phyloP scores from a whole-genome alignment of 345 rosid species.

The Lepidium africanum region DNA sequence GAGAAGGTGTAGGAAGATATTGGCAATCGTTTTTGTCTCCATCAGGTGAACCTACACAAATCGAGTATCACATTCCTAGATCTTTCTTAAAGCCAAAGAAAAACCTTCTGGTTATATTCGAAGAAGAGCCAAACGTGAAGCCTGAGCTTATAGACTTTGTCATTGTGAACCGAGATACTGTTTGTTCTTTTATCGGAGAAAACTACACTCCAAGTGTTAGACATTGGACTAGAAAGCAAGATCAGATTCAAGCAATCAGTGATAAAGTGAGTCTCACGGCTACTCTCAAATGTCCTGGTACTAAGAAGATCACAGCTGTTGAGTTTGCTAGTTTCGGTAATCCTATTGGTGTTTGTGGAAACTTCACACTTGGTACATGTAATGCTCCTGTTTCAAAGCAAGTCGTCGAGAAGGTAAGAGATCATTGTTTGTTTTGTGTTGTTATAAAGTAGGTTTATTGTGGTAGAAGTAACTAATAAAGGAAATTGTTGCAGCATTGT shows the following conservation, averaged over 20 bases:
- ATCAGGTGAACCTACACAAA: constrained; percentile 54
- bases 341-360: constrained; percentile 66
- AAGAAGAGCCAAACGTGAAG: constrained; percentile 51
- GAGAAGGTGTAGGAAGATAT: constrained; percentile 73
- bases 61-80: constrained; percentile 86
- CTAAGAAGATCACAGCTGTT: constrained; percentile 42
- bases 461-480: not conserved
- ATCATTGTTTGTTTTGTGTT: not conserved
- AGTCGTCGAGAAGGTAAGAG: constrained; percentile 52
- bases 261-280: constrained; percentile 43
- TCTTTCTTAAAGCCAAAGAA: constrained; percentile 53
- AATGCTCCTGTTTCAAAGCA: constrained; percentile 40
- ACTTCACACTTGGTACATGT: constrained; percentile 48
- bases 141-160: constrained; percentile 53
- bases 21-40: constrained; percentile 77
- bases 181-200: constrained; percentile 58
- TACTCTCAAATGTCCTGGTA: constrained; percentile 40
- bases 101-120: constrained; percentile 63
- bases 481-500: constrained; percentile 36
- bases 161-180: constrained; percentile 55
- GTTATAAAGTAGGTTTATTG: not conserved
- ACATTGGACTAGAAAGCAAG: constrained; percentile 43
- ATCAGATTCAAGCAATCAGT: constrained; percentile 25
- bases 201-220: constrained; percentile 51
- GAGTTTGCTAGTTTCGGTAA: constrained; percentile 85